These are phyloP conservation scores for Leccinum pellstonianum DNA, from an alignment of 768 basidiomycete species.

Conservation along the genomic window DNA sequence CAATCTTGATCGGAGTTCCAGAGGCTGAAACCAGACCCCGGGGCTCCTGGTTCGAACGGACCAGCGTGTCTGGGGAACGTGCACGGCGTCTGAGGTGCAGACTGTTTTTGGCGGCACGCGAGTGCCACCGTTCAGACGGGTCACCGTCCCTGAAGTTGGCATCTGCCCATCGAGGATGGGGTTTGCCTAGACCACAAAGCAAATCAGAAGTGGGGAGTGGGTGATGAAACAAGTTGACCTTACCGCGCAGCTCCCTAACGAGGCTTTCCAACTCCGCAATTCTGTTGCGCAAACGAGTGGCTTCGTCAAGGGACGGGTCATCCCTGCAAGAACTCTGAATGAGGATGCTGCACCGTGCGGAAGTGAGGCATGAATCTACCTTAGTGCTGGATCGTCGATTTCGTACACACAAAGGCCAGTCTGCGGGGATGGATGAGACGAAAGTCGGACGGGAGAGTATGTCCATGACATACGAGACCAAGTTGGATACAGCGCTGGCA, in stretches of 20 bases:
- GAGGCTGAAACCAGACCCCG: conserved; percentile 43
- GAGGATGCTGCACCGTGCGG: not conserved
- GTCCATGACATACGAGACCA: conserved; percentile 58
- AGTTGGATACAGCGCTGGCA: conserved; percentile 90
- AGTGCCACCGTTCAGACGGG: conserved; percentile 84
- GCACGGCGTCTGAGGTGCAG: conserved; percentile 43
- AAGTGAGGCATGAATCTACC: conserved; percentile 40
- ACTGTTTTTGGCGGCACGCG: conserved; percentile 70
- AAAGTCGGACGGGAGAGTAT: not conserved
- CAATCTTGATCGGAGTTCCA: conserved; percentile 67
- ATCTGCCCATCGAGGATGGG: conserved; percentile 86
- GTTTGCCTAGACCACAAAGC: conserved; percentile 56
- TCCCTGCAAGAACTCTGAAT: conserved; percentile 47
- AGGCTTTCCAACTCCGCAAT: conserved; percentile 93
- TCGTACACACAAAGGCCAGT: conserved; percentile 95
- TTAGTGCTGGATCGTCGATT: conserved; percentile 82
- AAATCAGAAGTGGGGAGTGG: conserved; percentile 10
- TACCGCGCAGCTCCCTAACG: conserved; percentile 84
- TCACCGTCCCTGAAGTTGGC: conserved; percentile 76
- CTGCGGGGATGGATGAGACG: conserved; percentile 36
- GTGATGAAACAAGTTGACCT: conserved; percentile 18
- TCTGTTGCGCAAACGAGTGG: conserved; percentile 77
- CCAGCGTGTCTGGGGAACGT: conserved; percentile 37
- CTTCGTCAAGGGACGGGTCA: conserved; percentile 86
- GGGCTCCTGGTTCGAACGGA: conserved; percentile 35